phyloP scores from a whole-genome alignment of 2,329 filamentous ascomycete species.

The Aspergillus amoenus region DNA sequence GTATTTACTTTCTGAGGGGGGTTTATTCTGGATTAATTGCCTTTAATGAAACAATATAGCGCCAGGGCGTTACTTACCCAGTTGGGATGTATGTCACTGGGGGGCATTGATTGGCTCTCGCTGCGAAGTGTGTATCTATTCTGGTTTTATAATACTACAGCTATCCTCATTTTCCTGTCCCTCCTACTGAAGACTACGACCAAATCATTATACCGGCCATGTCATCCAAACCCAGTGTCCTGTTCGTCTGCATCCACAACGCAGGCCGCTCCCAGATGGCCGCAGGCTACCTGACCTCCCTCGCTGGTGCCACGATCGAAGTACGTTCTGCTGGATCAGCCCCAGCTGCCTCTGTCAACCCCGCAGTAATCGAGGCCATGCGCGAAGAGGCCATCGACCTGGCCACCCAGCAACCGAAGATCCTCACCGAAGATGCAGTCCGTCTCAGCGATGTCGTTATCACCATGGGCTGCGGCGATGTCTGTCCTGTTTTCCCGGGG shows the following conservation, averaged over 20 bases:
- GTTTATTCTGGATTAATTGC: no score
- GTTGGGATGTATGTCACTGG: no score
- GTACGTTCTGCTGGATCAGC: slow-evolving; percentile 29
- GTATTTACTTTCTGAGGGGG: no score
- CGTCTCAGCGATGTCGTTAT: slow-evolving; percentile 25
- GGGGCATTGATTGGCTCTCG: no score
- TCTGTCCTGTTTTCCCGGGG: slow-evolving; percentile 26
- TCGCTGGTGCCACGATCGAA: slow-evolving; percentile 18
- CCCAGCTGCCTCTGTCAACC: slow-evolving; percentile 25
- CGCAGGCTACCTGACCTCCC: slow-evolving; percentile 15
- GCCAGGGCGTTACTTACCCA: no score
- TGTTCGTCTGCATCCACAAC: slow-evolving; percentile 31
- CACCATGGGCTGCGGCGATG: slow-evolving; percentile 31
- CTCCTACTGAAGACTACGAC: no score
- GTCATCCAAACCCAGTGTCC: slow-evolving; percentile 20
- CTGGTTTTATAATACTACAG: no score
- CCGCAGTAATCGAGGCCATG: slow-evolving; percentile 25
- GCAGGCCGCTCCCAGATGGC: slow-evolving; percentile 31
- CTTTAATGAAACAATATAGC: no score
- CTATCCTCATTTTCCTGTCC: no score
- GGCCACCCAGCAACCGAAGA: slow-evolving; percentile 23
- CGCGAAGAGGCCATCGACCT: slow-evolving; percentile 28
- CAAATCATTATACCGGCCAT: no score
- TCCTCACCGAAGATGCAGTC: slow-evolving; percentile 24
- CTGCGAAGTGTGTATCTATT: no score